Evolutionary conservation across 116 monocot species (phyloP).

Genomic region (Iris pallida): DNA sequence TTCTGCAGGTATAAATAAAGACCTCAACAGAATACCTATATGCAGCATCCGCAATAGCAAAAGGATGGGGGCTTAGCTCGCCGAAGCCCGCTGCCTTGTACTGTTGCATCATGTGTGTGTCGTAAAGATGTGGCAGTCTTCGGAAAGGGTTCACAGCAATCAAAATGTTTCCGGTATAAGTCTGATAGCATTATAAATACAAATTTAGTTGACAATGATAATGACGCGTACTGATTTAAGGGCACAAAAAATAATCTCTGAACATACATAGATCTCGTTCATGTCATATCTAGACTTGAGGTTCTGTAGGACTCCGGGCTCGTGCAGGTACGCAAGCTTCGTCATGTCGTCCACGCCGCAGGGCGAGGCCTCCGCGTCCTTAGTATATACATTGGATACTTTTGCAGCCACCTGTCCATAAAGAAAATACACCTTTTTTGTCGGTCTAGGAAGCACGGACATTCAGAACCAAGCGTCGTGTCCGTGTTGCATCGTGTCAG

Average conservation of each 20-base stretch:
- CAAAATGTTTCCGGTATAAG: constrained; percentile 92
- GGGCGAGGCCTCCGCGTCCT: constrained; percentile 79
- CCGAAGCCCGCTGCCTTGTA: constrained; percentile 90
- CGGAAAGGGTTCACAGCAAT: constrained; percentile 95
- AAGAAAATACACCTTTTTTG: too few relatives aligned
- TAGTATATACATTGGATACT: constrained; percentile 46
- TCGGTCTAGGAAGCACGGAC: too few relatives aligned
- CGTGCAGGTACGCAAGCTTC: constrained; percentile 91
- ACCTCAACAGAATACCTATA: constrained; percentile 48
- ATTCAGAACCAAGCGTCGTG: too few relatives aligned
- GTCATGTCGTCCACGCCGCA: constrained; percentile 99
- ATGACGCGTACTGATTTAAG: too few relatives aligned
- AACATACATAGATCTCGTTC: constrained; percentile 91
- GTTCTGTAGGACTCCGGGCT: constrained; percentile 92
- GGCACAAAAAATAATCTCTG: neutral
- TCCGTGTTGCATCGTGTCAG: too few relatives aligned
- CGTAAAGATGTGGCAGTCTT: constrained; percentile 86
- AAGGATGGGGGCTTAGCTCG: constrained; percentile 88
- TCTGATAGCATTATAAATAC: constrained; percentile 34
- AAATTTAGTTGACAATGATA: constrained; percentile 14
- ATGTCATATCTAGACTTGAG: constrained; percentile 83
- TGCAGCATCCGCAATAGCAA: constrained; percentile 87
- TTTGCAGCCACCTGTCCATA: constrained; percentile 70
- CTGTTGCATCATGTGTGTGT: constrained; percentile 88
- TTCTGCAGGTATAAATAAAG: neutral